phyloP scores from a whole-genome alignment of 331 rosid species.

The Ulmus americana region DNA sequence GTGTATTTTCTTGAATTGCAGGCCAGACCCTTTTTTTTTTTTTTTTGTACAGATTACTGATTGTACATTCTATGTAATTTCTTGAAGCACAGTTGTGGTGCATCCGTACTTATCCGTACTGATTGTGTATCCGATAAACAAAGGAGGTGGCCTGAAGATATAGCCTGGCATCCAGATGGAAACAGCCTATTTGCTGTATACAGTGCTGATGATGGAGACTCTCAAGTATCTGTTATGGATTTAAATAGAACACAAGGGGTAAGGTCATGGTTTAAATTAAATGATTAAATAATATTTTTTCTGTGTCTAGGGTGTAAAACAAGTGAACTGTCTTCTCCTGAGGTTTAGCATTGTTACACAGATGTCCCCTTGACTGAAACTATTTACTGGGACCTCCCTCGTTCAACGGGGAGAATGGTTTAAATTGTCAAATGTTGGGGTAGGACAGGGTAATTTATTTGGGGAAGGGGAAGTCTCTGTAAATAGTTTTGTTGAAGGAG shows the following conservation, averaged over 20 bases:
- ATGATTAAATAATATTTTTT: background rate
- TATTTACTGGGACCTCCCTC: too few relatives aligned
- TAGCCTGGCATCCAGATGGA: slow-evolving; percentile 91
- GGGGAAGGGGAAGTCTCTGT: too few relatives aligned
- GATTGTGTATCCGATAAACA: slow-evolving; percentile 65
- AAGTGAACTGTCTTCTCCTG: too few relatives aligned
- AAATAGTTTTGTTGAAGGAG: too few relatives aligned
- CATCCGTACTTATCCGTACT: slow-evolving; percentile 61
- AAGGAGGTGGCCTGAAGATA: slow-evolving; percentile 95
- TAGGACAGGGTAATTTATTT: too few relatives aligned
- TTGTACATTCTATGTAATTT: background rate
- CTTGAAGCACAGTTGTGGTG: slow-evolving; percentile 49
- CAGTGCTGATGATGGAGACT: slow-evolving; percentile 83
- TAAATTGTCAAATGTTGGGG: too few relatives aligned
- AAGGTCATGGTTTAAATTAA: slow-evolving; percentile 15
- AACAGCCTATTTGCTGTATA: slow-evolving; percentile 64
- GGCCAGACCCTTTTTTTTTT: background rate
- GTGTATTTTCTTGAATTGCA: slow-evolving; percentile 23
- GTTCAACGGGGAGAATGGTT: too few relatives aligned
- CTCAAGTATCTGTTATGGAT: slow-evolving; percentile 71
- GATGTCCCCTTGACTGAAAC: too few relatives aligned
- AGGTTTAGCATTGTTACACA: too few relatives aligned
- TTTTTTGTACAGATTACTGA: slow-evolving; percentile 5
- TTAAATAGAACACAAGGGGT: slow-evolving; percentile 65
- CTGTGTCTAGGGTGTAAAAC: too few relatives aligned